phyloP scores from a whole-genome alignment of 1,139 yeast genomes.

The Komagataea norvegica region DNA sequence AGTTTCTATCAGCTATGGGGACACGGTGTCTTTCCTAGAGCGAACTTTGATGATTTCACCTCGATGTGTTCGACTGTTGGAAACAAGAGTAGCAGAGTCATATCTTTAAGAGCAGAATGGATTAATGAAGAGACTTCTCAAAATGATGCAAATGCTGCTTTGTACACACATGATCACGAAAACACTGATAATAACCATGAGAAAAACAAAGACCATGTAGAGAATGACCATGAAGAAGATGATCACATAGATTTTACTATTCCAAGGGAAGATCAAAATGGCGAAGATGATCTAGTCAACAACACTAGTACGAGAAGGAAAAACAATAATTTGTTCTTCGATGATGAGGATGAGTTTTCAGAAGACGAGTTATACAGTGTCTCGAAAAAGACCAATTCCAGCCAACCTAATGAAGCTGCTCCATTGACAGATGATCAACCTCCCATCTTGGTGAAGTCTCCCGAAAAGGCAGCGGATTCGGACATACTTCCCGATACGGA shows the following conservation, averaged over 20 bases:
- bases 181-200: background rate
- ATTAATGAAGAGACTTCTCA: conserved; percentile 16
- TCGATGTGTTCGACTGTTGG: conserved; percentile 23
- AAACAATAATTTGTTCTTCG: conserved; percentile 1
- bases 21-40: conserved; percentile 73
- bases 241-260: background rate
- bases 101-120: conserved; percentile 13
- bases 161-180: background rate
- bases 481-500: background rate
- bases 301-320: conserved; percentile 6
- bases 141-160: background rate
- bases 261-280: conserved; percentile 2
- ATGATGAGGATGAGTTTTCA: conserved; percentile 8
- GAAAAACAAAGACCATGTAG: background rate
- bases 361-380: background rate
- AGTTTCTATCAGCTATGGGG: conserved; percentile 83
- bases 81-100: conserved; percentile 7
- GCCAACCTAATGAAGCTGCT: background rate
- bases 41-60: conserved; percentile 61
- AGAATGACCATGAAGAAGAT: conserved; percentile 2
- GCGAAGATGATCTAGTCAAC: conserved; percentile 3
- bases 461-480: background rate
- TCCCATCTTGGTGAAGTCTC: background rate
- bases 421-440: too few relatives aligned
- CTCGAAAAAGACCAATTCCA: too few relatives aligned